Base-by-base conservation (phyloP, 208 protist genomes). In the Phytomonas sp. region DNA sequence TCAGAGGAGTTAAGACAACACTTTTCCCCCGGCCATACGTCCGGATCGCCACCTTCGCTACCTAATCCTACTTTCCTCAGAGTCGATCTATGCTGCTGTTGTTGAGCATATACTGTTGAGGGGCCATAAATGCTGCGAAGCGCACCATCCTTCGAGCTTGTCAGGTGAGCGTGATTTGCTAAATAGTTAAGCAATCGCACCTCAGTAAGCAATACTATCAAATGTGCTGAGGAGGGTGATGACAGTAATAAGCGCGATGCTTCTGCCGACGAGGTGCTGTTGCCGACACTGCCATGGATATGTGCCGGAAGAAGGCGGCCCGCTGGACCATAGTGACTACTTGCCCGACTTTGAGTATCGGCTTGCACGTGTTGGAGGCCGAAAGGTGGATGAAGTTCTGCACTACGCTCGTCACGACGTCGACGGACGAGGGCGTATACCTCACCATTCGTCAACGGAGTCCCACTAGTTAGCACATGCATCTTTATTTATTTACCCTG, bases 401-500 rank as follows among this genome's bases (percentile, higher is more conserved):
- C 85, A 66, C 82, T 92, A 28, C 89, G 85, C 72, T 93, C 85
- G 67, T 95, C 89, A 3, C 89, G 87, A 13, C 85, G 82, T 2
- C 89, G 87, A 6, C 89, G 87, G 43, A 95, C 36, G 2, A 95
- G 60, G 0, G 87, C 80, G 62, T 82, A 93, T n/a, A 95, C 89
- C 69, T 95, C 87, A 11, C 85, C 87, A 67, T 84, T 78, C 9
- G 89, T 95, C 77, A 92, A 82, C 29, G 89, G 87, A 60, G 75
- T 71, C 2, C 83, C 85, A 36, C 91, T 84, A 0, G 81, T 88
- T 17, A 94, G 23, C 9, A 94, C 79, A 67, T 84, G 73, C 84
- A 89, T 89, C 23, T 26, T 70, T 60, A 37, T 61, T 72, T 36
- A 0, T 23, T 29, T 56, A 56, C 26, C 46, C 9, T 26, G 20